Evolutionary conservation across 2,329 filamentous ascomycete genomes (phyloP).

Genomic region (Epichloe baconii): DNA sequence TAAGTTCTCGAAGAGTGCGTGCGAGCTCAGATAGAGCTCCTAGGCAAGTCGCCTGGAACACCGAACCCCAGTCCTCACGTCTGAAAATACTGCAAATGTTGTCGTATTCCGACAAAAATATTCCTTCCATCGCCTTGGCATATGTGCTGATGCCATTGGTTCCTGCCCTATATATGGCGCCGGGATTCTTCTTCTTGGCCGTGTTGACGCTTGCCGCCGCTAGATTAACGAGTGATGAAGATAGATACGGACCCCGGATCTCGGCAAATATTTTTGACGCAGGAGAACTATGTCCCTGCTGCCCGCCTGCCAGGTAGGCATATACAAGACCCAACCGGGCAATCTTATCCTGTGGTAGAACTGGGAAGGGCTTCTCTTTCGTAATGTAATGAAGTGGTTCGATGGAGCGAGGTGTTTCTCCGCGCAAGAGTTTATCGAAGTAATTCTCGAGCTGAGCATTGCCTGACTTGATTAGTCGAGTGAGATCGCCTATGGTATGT

Average conservation of each 20-base stretch:
- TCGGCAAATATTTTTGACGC: conserved; percentile 77
- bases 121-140: conserved; percentile 71
- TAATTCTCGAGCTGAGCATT: conserved; percentile 73
- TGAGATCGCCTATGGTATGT: conserved; percentile 70
- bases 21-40: conserved; percentile 68
- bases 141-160: conserved; percentile 90
- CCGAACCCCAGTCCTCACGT: conserved; percentile 68
- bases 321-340: conserved; percentile 70
- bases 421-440: conserved; percentile 63
- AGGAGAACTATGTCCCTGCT: conserved; percentile 48
- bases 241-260: conserved; percentile 76
- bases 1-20: conserved; percentile 76
- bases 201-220: conserved; percentile 77
- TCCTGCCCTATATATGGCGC: conserved; percentile 74
- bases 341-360: conserved; percentile 62
- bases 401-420: conserved; percentile 64
- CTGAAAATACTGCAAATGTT: conserved; percentile 81
- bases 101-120: conserved; percentile 80
- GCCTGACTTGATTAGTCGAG: conserved; percentile 62
- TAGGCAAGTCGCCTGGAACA: conserved; percentile 70
- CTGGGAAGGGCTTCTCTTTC: conserved; percentile 75
- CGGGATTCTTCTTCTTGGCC: conserved; percentile 65
- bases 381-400: conserved; percentile 90
- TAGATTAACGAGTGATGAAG: conserved; percentile 68
- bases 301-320: conserved; percentile 54